Evolutionary conservation across 169 alveolate species (phyloP).

Genomic region (Plasmodium relictum): DNA sequence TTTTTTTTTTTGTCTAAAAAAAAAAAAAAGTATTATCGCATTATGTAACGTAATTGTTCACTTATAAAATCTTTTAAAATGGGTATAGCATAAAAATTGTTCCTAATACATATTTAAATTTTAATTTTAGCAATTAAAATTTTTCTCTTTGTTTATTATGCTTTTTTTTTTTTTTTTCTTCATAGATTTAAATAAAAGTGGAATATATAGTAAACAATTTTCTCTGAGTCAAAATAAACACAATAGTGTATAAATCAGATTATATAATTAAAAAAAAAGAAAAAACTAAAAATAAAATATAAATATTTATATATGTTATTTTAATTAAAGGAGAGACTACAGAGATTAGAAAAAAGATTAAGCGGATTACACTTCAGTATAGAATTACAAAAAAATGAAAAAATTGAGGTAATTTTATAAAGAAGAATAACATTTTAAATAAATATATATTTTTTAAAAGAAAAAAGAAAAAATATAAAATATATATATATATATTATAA

Average conservation of each 20-base stretch:
- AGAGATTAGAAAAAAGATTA: constrained; percentile 65
- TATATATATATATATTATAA: neutral
- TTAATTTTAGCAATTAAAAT: neutral
- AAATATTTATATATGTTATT: neutral
- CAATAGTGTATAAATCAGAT: constrained; percentile 38
- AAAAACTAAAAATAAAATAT: constrained; percentile 8
- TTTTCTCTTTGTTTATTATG: neutral
- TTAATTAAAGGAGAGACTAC: constrained; percentile 41
- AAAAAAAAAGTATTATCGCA: constrained; percentile 1
- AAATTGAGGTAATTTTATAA: constrained; percentile 58
- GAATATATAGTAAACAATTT: constrained; percentile 60
- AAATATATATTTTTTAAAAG: constrained; percentile 6
- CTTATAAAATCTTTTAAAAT: constrained; percentile 30
- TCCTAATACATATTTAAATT: neutral
- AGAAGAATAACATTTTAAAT: constrained; percentile 5
- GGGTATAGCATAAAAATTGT: constrained; percentile 11
- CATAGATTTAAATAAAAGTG: constrained; percentile 53
- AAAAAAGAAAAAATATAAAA: neutral
- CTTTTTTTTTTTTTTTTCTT: neutral
- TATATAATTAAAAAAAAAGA: neutral
- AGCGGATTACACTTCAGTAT: constrained; percentile 71
- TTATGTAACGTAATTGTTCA: constrained; percentile 24
- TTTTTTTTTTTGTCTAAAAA: constrained; percentile 1
- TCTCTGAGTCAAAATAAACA: constrained; percentile 66
- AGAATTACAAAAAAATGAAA: constrained; percentile 75